Evolutionary conservation across 2,329 filamentous ascomycete genomes (phyloP), one percentile per base, ranked within the genome.

Genomic region (Fusarium cyanostomum): DNA sequence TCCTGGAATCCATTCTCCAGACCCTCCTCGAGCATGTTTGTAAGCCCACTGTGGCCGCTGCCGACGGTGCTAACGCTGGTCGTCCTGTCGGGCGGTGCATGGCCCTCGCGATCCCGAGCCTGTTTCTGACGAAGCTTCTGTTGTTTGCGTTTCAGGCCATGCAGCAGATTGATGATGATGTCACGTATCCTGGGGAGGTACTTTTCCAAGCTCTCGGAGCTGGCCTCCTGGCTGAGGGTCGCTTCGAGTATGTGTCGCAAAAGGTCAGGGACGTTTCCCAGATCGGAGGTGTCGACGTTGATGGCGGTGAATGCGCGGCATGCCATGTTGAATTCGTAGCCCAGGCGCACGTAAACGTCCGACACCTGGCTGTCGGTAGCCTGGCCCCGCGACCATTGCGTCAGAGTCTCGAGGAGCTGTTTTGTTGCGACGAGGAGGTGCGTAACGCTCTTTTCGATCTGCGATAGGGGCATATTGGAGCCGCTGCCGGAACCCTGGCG

Each of bases 251-350:
- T 98, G 58, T 89, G 89, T 70, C 95, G 89, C 63, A 99, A 80
- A 57, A 94, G 82, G 75, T 99, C 95, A 7, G 95, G 95, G 3
- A 99, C 95, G 69, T 97, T 97, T 55, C 95, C 95, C 11, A 99
- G 84, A 76, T 99, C 95, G 24, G 88, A 87, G 2, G 94, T 97
- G 72, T 99, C 95, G 63, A 99, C 95, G 62, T 96, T 95, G 72
- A 99, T 99, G 56, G 94, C 92, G 71, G 92, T 92, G 78, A 99
- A 99, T 61, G 95, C 94, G 53, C 95, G 90, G 77, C 94, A 98
- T 26, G 95, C 95, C 81, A 99, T 95, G 79, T 99, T 99, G 84
- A 99, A 99, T 78, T 99, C 95, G 79, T 99, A 99, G 42, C 95
- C 95, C 61, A 99, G 82, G 60, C 95, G 90, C 59, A 99, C 95